These are phyloP conservation scores for Leucocoprinus birnbaumii DNA, from an alignment of 768 basidiomycete species.

Conservation along the genomic window DNA sequence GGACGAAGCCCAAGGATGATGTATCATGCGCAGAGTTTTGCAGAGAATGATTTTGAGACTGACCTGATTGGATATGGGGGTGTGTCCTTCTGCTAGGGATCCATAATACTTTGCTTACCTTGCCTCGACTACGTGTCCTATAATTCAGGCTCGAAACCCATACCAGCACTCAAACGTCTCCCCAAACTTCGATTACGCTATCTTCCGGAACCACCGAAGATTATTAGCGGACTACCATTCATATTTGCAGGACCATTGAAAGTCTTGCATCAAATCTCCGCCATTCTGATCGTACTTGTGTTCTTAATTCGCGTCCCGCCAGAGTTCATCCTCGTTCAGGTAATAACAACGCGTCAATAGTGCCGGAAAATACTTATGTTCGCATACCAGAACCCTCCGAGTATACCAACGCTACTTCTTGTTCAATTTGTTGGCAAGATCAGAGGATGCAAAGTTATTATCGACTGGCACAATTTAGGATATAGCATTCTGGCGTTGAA, in stretches of 20 bases:
- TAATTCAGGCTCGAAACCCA: constrained; percentile 68
- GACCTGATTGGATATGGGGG: constrained; percentile 86
- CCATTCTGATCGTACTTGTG: constrained; percentile 61
- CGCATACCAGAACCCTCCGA: constrained; percentile 81
- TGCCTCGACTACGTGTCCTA: not conserved
- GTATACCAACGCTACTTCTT: constrained; percentile 88
- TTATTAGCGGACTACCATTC: constrained; percentile 57
- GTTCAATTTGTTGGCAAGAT: constrained; percentile 71
- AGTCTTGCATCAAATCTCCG: constrained; percentile 63
- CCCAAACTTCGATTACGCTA: constrained; percentile 66
- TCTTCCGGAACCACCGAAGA: constrained; percentile 60
- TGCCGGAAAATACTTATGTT: not conserved
- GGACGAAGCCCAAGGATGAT: constrained; percentile 97
- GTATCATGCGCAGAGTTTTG: constrained; percentile 96
- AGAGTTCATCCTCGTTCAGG: constrained; percentile 89
- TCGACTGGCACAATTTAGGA: constrained; percentile 99
- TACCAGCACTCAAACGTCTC: constrained; percentile 65
- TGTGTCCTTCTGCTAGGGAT: constrained; percentile 26
- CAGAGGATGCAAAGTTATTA: constrained; percentile 82
- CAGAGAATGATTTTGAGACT: constrained; percentile 72
- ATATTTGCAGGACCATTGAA: constrained; percentile 79
- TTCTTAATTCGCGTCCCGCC: constrained; percentile 63
- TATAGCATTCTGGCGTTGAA: constrained; percentile 88
- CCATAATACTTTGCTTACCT: too few relatives aligned
- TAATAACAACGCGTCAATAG: constrained; percentile 29